A percentile compares a stretch with the other conserved stretches of the same genome.
Conservation (phyloP, 2,329 filamentous ascomycete species). For the Colletotrichum cuscutae region DNA sequence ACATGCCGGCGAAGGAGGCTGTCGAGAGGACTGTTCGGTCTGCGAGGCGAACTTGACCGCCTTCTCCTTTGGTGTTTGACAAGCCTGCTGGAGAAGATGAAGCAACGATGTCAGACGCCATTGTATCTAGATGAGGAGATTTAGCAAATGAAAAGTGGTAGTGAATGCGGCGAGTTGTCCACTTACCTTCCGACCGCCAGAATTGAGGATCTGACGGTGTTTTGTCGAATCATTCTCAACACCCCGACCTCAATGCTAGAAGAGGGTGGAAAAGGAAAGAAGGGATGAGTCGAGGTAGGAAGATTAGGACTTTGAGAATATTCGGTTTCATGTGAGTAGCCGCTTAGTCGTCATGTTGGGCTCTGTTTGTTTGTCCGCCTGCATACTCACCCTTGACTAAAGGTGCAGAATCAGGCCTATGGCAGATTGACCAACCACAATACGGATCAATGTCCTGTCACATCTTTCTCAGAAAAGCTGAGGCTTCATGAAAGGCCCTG, state of each 20-base stretch:
- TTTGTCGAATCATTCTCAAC: neutral
- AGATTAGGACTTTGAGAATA: neutral
- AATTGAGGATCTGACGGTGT: neutral
- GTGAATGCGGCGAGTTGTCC: neutral
- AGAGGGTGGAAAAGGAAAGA: neutral
- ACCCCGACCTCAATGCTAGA: neutral
- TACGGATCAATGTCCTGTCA: neutral
- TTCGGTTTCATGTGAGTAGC: neutral
- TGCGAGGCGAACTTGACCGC: neutral
- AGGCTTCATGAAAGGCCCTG: neutral
- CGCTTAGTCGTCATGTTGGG: neutral
- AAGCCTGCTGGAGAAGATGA: neutral
- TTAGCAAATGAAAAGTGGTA: neutral
- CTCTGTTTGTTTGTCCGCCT: neutral
- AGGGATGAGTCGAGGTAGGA: neutral
- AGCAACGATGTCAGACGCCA: too few relatives aligned
- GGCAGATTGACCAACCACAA: neutral
- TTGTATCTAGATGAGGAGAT: neutral
- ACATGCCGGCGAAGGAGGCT: too few relatives aligned
- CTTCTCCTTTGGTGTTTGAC: neutral
- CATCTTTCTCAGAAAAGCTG: neutral
- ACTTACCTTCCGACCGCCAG: neutral
- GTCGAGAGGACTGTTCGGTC: too few relatives aligned
- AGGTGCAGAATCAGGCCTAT: neutral
- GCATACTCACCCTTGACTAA: neutral